Evolutionary conservation across 257 asterid species (phyloP), one percentile per base, ranked within the genome.

Genomic region (Echium plantagineum): DNA sequence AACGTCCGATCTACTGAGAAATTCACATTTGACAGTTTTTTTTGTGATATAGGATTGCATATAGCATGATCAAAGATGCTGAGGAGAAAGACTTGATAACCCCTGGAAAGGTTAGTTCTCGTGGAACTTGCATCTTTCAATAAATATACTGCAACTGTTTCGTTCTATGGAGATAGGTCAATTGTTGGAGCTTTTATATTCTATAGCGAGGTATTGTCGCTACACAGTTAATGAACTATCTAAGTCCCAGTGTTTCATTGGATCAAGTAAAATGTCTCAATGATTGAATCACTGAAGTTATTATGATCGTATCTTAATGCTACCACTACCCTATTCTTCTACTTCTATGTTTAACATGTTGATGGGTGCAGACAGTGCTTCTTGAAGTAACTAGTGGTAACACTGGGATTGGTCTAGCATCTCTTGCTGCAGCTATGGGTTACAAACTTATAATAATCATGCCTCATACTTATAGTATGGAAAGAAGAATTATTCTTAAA

Each of bases 391-490:
- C 84, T 47, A 32, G 84, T 62, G 84, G 81, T 18, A 78, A 78
- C 69, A 78, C 81, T 0, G 84, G 81, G 31, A 78, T 78, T 58
- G 84, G 78, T 64, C 84, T 78, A 20, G 81, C 81, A 31, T 78
- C 57, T 63, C 18, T 78, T 63, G 81, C 84, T 0, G 78, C 78
- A 53, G 48, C 73, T 47, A 68, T 52, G 62, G 84, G 84, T 54
- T 75, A 78, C 63, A 78, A 75, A 49, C 84, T 78, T 21, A 57
- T 59, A n/a, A n/a, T 63, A 35, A 55, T 75, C 15, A 78, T 78
- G 84, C 84, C 84, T 54, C 58, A 71, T 52, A 66, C 61, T 1
- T 72, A 38, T 55, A 78, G 84, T 68, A 57, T 75, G 1, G 84
- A 78, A 59, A 75, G 78, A 64, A 75, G 78, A 66, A 75, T 62